Conservation (phyloP, 169 alveolate species). For the Plasmodium vinckei region DNA sequence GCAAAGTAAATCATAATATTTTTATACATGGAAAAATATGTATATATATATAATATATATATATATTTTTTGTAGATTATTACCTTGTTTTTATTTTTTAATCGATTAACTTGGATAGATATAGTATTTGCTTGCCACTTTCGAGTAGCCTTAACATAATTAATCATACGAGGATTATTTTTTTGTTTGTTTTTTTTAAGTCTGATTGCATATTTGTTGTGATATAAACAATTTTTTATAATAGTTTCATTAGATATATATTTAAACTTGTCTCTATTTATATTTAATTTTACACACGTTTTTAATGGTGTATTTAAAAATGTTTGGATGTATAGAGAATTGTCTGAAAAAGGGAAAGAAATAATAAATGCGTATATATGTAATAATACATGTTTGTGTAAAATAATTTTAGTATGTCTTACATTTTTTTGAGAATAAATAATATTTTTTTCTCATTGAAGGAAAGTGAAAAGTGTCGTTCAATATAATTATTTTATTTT, state of each 20-base stretch:
- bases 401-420: not conserved
- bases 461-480: slow-evolving; percentile 73
- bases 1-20: no score
- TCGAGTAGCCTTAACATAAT: slow-evolving; percentile 9
- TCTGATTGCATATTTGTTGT: slow-evolving; percentile 42
- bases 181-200: not conserved
- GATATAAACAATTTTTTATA: slow-evolving; percentile 45
- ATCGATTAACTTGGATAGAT: slow-evolving; percentile 44
- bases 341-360: slow-evolving; percentile 12
- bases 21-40: not conserved
- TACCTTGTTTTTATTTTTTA: not conserved
- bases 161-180: slow-evolving; percentile 2
- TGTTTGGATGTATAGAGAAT: slow-evolving; percentile 29
- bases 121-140: slow-evolving; percentile 55
- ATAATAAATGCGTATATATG: not conserved
- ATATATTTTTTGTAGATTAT: not conserved
- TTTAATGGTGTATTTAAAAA: slow-evolving; percentile 29
- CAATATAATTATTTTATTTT: slow-evolving; percentile 15
- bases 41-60: not conserved
- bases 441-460: slow-evolving; percentile 68
- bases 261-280: slow-evolving; percentile 46
- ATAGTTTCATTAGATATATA: slow-evolving; percentile 39
- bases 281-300: slow-evolving; percentile 28
- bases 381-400: not conserved
- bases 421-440: slow-evolving; percentile 43